Conservation (phyloP, 2,329 filamentous ascomycete species). For the Talaromyces sp. region DNA sequence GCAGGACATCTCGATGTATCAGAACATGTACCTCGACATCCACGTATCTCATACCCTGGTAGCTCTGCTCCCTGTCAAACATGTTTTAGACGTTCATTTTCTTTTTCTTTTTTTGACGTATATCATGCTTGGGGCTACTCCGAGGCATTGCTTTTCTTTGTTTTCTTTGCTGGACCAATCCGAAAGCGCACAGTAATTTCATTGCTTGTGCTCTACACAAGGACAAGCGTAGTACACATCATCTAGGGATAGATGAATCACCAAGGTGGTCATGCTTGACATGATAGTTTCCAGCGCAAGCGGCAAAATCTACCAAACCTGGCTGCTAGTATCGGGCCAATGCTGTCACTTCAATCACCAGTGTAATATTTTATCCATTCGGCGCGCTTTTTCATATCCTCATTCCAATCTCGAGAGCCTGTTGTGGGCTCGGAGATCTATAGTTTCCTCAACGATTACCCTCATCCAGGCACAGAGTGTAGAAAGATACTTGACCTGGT, state of each 20-base stretch:
- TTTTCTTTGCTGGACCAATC: neutral
- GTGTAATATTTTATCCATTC: neutral
- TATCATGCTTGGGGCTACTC: neutral
- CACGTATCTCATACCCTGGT: no score
- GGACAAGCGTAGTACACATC: neutral
- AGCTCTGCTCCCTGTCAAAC: neutral
- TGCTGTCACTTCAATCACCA: neutral
- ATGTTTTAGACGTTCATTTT: neutral
- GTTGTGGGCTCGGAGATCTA: no score
- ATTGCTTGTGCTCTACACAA: neutral
- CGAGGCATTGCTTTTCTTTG: neutral
- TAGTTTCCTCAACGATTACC: neutral
- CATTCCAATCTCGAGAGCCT: neutral
- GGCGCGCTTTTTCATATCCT: neutral
- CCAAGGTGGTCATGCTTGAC: neutral
- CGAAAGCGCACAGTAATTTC: neutral
- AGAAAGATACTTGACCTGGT: neutral
- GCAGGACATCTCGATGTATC: neutral
- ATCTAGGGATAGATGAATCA: neutral
- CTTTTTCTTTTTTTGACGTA: neutral
- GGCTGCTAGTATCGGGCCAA: no score
- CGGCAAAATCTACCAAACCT: neutral
- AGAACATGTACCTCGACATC: neutral
- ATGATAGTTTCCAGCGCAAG: neutral
- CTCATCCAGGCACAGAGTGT: neutral